These are phyloP conservation scores for Chlorella sp. DNA, from an alignment of 139 green algal genomes.

Conservation along the genomic window DNA sequence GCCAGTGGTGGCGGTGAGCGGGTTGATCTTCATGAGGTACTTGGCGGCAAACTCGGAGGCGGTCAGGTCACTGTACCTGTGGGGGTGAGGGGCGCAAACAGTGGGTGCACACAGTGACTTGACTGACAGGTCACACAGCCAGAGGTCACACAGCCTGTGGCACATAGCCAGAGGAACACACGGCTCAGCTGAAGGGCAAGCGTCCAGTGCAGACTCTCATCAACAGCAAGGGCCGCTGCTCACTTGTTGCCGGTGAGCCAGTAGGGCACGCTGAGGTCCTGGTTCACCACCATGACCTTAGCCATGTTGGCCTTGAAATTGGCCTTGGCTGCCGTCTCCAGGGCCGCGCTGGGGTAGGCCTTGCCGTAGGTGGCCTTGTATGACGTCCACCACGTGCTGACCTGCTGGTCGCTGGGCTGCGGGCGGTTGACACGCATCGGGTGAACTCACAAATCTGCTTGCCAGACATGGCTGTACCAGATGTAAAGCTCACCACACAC, in stretches of 20 bases:
- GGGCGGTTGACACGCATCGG: no score
- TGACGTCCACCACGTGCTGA: neutral
- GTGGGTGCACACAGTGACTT: neutral
- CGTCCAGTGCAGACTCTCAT: neutral
- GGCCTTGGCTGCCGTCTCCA: neutral
- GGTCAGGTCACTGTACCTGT: neutral
- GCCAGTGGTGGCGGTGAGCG: neutral
- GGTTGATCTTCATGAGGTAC: neutral
- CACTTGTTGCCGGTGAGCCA: constrained; percentile 3
- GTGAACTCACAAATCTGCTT: no score
- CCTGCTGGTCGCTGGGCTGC: neutral
- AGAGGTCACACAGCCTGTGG: no score
- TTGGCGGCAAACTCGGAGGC: neutral
- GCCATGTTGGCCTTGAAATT: constrained; percentile 1
- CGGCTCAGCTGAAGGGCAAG: neutral
- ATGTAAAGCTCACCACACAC: no score
- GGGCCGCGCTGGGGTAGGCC: neutral
- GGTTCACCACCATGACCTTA: neutral
- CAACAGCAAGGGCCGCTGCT: neutral
- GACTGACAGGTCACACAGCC: neutral
- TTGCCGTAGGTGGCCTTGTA: neutral
- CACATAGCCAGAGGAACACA: no score
- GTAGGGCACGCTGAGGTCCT: neutral
- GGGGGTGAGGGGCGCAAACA: neutral
- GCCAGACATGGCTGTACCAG: no score